phyloP scores from a whole-genome alignment of 192 early-diverging fungal species.

The Umbelopsis vinacea region DNA sequence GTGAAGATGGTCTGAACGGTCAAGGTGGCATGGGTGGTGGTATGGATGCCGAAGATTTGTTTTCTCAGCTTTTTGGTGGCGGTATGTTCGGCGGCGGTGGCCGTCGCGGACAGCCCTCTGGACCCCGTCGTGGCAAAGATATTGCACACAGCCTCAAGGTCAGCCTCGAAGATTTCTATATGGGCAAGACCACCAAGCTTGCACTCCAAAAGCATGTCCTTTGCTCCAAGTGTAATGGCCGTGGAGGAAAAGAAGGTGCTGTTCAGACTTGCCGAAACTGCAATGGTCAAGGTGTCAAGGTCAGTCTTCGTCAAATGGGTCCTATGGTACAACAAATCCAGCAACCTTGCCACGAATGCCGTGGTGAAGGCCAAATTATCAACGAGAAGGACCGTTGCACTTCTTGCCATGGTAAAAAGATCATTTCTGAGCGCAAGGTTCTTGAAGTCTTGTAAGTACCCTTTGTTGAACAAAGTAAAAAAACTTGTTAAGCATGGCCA shows the following conservation, averaged over 20 bases:
- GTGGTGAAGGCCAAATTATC: conserved; percentile 91
- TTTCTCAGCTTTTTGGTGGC: conserved; percentile 96
- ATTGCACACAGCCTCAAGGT: conserved; percentile 89
- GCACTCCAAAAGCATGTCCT: conserved; percentile 93
- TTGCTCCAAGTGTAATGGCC: conserved; percentile 90
- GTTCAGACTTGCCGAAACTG: conserved; percentile 84
- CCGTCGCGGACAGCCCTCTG: conserved; percentile 50
- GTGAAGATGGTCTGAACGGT: conserved; percentile 89
- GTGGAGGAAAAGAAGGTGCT: conserved; percentile 94
- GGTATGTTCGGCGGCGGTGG: conserved; percentile 79
- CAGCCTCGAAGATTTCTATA: conserved; percentile 84
- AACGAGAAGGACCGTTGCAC: conserved; percentile 90
- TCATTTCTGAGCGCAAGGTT: conserved; percentile 88
- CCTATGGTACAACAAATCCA: conserved; percentile 99
- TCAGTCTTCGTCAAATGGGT: conserved; percentile 93
- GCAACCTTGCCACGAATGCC: conserved; percentile 91
- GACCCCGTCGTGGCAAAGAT: conserved; percentile 97
- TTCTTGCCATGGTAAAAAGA: conserved; percentile 89
- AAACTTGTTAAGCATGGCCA: neutral
- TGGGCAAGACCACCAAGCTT: conserved; percentile 93
- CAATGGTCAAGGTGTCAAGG: conserved; percentile 88
- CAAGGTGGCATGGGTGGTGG: conserved; percentile 67
- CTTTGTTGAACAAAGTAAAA: no score
- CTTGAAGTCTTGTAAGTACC: conserved; percentile 79
- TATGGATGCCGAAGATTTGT: conserved; percentile 92